Conservation (phyloP, 2,329 filamentous ascomycete genomes). For the Drechslerella coelobrocha region DNA sequence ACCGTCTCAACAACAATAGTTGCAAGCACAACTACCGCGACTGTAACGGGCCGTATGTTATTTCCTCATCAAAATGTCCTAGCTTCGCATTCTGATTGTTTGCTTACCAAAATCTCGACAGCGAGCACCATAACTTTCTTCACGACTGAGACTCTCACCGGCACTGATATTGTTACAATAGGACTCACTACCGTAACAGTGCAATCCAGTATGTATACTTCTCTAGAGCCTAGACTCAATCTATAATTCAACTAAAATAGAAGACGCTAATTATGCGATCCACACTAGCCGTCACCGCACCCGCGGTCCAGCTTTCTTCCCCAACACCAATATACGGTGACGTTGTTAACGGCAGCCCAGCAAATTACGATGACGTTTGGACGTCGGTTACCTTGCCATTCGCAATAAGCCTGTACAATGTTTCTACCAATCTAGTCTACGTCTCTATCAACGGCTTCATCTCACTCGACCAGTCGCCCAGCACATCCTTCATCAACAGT, state of each 20-base stretch:
- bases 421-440: conserved; percentile 23
- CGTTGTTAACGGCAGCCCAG: conserved; percentile 20
- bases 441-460: conserved; percentile 48
- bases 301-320: conserved; percentile 29
- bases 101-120: conserved; percentile 1
- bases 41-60: background rate
- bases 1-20: conserved; percentile 38
- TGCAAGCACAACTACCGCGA: conserved; percentile 18
- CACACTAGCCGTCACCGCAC: conserved; percentile 36
- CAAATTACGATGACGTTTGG: conserved; percentile 40
- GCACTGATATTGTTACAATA: conserved; percentile 11
- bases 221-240: background rate
- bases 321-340: conserved; percentile 40
- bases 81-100: background rate
- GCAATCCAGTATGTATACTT: conserved; percentile 37
- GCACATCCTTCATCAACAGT: conserved; percentile 44
- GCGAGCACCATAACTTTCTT: conserved; percentile 34
- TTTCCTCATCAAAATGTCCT: background rate
- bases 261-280: background rate
- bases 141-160: conserved; percentile 24
- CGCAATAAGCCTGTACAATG: conserved; percentile 36
- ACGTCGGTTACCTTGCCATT: conserved; percentile 18
- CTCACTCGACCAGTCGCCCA: conserved; percentile 31
- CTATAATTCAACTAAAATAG: background rate
- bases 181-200: conserved; percentile 29